Percentiles rank a stretch among this genome's conserved stretches.
These are phyloP conservation scores for Cryptococcus sp. DNA, from an alignment of 1,284 basidiomycete species.

Conservation along the genomic window DNA sequence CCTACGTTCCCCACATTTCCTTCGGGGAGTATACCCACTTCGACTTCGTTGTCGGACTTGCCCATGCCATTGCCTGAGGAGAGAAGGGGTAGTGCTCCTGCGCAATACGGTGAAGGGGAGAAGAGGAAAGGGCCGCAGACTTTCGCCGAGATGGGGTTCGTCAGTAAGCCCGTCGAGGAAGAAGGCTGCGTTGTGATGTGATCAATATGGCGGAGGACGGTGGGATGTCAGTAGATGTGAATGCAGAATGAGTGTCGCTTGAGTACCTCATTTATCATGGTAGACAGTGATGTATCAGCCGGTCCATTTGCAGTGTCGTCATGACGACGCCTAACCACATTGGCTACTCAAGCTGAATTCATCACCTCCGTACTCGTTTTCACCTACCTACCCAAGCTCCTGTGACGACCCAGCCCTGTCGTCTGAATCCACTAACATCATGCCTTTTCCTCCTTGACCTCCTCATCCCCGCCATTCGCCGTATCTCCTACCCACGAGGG, in stretches of 20 bases:
- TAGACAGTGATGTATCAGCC: no score
- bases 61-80: conserved; percentile 11
- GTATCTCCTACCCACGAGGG: conserved; percentile 47
- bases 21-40: conserved; percentile 4
- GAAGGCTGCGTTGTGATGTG: conserved; percentile 82
- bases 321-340: no score
- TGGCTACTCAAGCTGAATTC: no score
- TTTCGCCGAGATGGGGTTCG: conserved; percentile 90
- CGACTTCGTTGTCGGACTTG: conserved; percentile 13
- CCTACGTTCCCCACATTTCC: neutral
- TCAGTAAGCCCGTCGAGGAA: conserved; percentile 69
- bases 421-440: no score
- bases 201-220: neutral
- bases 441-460: conserved; percentile 15
- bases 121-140: conserved; percentile 65
- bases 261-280: no score
- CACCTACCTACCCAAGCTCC: no score
- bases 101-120: conserved; percentile 13
- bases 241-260: neutral
- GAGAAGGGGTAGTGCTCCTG: conserved; percentile 4
- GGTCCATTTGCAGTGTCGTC: no score
- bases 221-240: neutral
- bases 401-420: no score
- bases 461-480: conserved; percentile 8
- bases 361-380: no score